phyloP scores from a whole-genome alignment of 768 basidiomycete species.

The Podaxis sp. region DNA sequence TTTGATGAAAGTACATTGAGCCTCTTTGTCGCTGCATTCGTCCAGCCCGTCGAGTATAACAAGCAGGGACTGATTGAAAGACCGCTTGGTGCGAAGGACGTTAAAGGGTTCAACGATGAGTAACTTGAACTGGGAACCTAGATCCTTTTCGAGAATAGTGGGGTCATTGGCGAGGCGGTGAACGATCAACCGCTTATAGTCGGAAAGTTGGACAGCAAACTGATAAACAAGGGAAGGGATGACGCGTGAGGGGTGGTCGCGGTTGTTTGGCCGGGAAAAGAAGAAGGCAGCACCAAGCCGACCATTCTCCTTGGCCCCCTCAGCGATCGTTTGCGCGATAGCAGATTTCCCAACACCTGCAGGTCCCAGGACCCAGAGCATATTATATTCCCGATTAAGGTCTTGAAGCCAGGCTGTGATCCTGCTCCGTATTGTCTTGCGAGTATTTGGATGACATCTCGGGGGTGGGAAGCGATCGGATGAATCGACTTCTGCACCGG shows the following conservation, averaged over 20 bases:
- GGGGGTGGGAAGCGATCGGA: slow-evolving; percentile 18
- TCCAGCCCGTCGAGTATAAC: background rate
- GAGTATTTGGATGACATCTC: slow-evolving; percentile 14
- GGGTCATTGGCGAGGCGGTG: background rate
- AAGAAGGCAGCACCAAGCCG: slow-evolving; percentile 3
- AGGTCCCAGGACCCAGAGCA: background rate
- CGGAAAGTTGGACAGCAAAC: background rate
- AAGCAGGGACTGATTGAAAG: background rate
- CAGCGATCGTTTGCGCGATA: background rate
- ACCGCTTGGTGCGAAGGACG: background rate
- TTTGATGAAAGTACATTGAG: background rate
- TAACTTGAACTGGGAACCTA: background rate
- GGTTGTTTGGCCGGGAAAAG: background rate
- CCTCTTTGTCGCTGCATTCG: background rate
- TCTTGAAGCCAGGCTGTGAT: slow-evolving; percentile 36
- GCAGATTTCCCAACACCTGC: background rate
- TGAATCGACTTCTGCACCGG: background rate
- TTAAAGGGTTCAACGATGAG: background rate
- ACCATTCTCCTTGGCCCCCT: slow-evolving; percentile 1
- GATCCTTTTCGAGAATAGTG: background rate
- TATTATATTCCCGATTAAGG: slow-evolving; percentile 28
- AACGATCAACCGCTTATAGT: background rate
- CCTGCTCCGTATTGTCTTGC: slow-evolving; percentile 25
- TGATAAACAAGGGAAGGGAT: background rate
- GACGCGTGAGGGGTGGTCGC: background rate